Percentiles rank a stretch among this genome's conserved stretches.
Evolutionary conservation across 306 rosid genomes (phyloP).

Genomic region (Elaeagnus macrophylla): DNA sequence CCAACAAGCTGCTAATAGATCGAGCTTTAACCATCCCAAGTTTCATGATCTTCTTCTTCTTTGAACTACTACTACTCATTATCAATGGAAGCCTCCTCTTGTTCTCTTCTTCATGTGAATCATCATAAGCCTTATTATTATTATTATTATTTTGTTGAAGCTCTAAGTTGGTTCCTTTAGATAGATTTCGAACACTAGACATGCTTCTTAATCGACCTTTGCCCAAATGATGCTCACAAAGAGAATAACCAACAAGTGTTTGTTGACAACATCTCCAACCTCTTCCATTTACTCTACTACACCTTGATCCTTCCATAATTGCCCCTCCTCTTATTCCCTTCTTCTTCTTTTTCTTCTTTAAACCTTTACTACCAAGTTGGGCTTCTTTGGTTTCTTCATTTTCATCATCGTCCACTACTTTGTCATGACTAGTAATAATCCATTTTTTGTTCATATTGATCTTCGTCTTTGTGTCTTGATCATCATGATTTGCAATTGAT

Average conservation of each 20-base stretch:
- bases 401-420: neutral
- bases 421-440: conserved; percentile 11
- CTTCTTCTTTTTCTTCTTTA: conserved; percentile 7
- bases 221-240: conserved; percentile 95
- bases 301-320: conserved; percentile 91
- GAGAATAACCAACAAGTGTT: conserved; percentile 92
- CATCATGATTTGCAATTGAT: neutral
- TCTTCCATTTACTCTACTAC: conserved; percentile 98
- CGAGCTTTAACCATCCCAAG: conserved; percentile 81
- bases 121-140: neutral
- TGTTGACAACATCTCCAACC: conserved; percentile 96
- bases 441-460: conserved; percentile 47
- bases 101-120: conserved; percentile 9
- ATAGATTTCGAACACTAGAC: conserved; percentile 61
- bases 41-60: conserved; percentile 37
- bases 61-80: neutral
- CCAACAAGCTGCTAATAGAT: conserved; percentile 79
- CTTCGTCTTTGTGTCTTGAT: conserved; percentile 32
- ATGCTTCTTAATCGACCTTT: conserved; percentile 85
- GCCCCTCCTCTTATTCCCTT: conserved; percentile 41
- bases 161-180: conserved; percentile 4
- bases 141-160: neutral
- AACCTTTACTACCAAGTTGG: neutral
- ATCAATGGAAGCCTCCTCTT: conserved; percentile 12
- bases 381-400: conserved; percentile 9